These are phyloP conservation scores for Pyrenophora seminiperda DNA, from an alignment of 2,329 filamentous ascomycete genomes.

Conservation along the genomic window DNA sequence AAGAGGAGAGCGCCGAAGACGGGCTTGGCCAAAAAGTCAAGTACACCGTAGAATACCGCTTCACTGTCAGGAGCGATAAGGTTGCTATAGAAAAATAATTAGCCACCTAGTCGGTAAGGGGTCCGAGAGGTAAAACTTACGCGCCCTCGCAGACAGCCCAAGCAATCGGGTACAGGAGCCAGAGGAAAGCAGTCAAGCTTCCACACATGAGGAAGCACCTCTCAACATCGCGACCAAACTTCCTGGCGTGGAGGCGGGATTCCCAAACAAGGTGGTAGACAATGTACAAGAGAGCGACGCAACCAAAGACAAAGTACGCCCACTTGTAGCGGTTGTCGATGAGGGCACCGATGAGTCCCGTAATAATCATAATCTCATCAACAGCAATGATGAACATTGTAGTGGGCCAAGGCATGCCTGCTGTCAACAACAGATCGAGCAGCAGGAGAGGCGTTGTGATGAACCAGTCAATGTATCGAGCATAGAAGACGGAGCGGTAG, in stretches of 20 bases:
- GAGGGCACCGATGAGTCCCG: constrained; percentile 68
- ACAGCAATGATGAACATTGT: constrained; percentile 66
- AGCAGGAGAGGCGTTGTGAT: constrained; percentile 69
- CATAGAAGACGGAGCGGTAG: constrained; percentile 69
- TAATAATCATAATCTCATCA: constrained; percentile 70
- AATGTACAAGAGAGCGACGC: constrained; percentile 62
- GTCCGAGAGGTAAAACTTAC: not conserved
- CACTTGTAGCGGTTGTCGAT: constrained; percentile 68
- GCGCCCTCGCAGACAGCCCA: constrained; percentile 65
- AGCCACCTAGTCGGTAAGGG: not conserved
- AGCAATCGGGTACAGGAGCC: constrained; percentile 66
- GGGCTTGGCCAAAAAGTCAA: constrained; percentile 69
- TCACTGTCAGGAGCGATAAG: constrained; percentile 69
- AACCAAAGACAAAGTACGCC: constrained; percentile 66
- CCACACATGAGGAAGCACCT: constrained; percentile 62
- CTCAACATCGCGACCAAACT: constrained; percentile 60
- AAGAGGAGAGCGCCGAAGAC: constrained; percentile 66
- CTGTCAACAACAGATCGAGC: constrained; percentile 66
- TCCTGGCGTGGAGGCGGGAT: constrained; percentile 61
- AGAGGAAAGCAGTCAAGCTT: constrained; percentile 63
- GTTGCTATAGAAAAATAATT: constrained; percentile 56
- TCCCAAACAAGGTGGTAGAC: constrained; percentile 64
- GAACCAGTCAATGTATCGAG: constrained; percentile 68
- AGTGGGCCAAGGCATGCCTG: constrained; percentile 67
- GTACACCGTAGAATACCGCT: constrained; percentile 69